phyloP scores from a whole-genome alignment of 2,329 filamentous ascomycete species.

The Exophiala calicioides region DNA sequence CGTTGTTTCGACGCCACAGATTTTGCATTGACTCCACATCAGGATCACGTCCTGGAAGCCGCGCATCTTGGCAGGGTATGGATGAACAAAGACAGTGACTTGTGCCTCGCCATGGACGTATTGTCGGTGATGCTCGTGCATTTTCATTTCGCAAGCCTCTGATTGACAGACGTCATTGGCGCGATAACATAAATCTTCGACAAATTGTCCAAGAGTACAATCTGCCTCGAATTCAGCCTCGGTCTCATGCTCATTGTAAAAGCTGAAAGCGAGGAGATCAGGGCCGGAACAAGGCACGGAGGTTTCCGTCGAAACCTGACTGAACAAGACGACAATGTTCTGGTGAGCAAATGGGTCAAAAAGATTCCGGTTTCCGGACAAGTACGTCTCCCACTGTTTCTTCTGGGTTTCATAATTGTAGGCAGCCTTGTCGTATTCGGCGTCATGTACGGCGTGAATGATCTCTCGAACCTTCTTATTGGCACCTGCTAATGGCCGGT shows the following conservation, averaged over 20 bases:
- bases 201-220: constrained; percentile 90
- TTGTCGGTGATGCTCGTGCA: constrained; percentile 91
- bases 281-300: constrained; percentile 92
- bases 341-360: constrained; percentile 96
- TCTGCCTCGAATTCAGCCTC: constrained; percentile 74
- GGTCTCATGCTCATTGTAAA: constrained; percentile 84
- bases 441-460: constrained; percentile 89
- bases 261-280: constrained; percentile 83
- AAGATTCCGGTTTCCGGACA: constrained; percentile 81
- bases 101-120: constrained; percentile 97
- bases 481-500: constrained; percentile 74
- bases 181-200: constrained; percentile 81
- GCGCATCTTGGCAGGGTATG: constrained; percentile 65
- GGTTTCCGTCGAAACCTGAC: constrained; percentile 87
- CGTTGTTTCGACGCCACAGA: constrained; percentile 86
- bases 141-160: constrained; percentile 81
- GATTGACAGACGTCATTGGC: constrained; percentile 76
- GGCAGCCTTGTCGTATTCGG: constrained; percentile 91
- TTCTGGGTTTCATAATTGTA: constrained; percentile 95
- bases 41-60: constrained; percentile 74
- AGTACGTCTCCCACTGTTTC: constrained; percentile 92
- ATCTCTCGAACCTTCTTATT: constrained; percentile 90
- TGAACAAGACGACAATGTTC: constrained; percentile 92
- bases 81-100: constrained; percentile 86
- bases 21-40: constrained; percentile 97